Evolutionary conservation across 768 basidiomycete species (phyloP).

Genomic region (Leccinum subgranulosum): DNA sequence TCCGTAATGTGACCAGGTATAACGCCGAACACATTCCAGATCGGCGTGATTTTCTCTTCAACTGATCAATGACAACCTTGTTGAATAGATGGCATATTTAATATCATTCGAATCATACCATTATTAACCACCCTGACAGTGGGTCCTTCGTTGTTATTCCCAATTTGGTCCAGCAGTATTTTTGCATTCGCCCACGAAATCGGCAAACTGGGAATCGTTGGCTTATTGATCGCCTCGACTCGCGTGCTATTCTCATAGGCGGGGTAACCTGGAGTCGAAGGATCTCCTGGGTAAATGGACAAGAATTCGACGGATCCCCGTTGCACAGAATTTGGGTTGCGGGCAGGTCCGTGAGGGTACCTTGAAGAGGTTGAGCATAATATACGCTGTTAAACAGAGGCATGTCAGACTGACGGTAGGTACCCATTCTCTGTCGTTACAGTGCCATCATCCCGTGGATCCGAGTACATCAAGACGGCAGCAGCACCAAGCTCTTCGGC

Average conservation of each 20-base stretch:
- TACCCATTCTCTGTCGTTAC: slow-evolving; percentile 79
- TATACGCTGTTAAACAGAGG: no score
- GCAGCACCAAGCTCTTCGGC: slow-evolving; percentile 86
- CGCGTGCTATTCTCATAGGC: slow-evolving; percentile 80
- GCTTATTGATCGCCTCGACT: slow-evolving; percentile 57
- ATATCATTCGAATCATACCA: slow-evolving; percentile 33
- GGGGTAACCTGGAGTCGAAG: slow-evolving; percentile 85
- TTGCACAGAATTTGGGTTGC: slow-evolving; percentile 80
- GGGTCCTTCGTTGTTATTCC: slow-evolving; percentile 34
- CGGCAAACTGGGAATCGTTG: slow-evolving; percentile 80
- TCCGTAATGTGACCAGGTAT: slow-evolving; percentile 83
- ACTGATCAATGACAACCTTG: slow-evolving; percentile 38
- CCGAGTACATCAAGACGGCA: slow-evolving; percentile 83
- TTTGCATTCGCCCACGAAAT: slow-evolving; percentile 85
- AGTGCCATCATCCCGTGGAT: slow-evolving; percentile 83
- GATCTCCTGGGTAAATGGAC: slow-evolving; percentile 68
- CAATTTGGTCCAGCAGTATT: slow-evolving; percentile 50
- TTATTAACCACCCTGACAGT: slow-evolving; percentile 53
- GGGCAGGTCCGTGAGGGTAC: slow-evolving; percentile 78
- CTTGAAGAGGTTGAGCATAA: no score
- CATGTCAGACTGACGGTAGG: slow-evolving; percentile 31
- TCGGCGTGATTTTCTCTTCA: slow-evolving; percentile 77
- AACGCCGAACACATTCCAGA: slow-evolving; percentile 88
- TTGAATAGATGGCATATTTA: no score
- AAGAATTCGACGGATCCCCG: slow-evolving; percentile 82